A percentile compares a stretch with the other conserved stretches of the same genome.
Evolutionary conservation across 1,139 yeast genomes (phyloP).

Genomic region (Suhomyces anneliseae): DNA sequence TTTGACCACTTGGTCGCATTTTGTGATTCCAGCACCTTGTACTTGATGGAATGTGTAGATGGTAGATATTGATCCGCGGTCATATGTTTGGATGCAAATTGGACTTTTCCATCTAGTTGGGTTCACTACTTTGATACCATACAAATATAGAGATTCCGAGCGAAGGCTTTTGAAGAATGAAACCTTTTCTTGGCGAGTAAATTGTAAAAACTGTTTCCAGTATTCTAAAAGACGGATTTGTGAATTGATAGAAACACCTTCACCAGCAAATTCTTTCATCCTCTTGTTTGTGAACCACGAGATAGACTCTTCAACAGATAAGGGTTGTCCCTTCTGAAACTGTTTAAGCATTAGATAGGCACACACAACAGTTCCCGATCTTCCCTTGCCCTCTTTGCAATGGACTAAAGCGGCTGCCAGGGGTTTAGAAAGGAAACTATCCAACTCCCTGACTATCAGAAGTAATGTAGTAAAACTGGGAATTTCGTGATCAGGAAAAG

Average conservation of each 20-base stretch:
- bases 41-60: no score
- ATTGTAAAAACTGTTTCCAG: slow-evolving; percentile 39
- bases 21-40: neutral
- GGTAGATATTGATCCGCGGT: no score
- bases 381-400: slow-evolving; percentile 90
- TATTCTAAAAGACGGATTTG: slow-evolving; percentile 70
- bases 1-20: neutral
- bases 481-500: slow-evolving; percentile 77
- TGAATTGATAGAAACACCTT: slow-evolving; percentile 71
- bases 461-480: slow-evolving; percentile 61
- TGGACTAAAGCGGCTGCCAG: slow-evolving; percentile 64
- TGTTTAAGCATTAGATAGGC: slow-evolving; percentile 58
- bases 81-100: slow-evolving; percentile 1
- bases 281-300: slow-evolving; percentile 54
- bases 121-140: slow-evolving; percentile 1
- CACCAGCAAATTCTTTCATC: slow-evolving; percentile 56
- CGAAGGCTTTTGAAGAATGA: neutral
- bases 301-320: slow-evolving; percentile 44
- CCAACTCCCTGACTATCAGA: slow-evolving; percentile 45
- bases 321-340: slow-evolving; percentile 16
- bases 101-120: neutral
- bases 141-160: neutral
- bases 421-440: slow-evolving; percentile 33
- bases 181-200: no score
- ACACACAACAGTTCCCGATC: slow-evolving; percentile 78